Conservation (phyloP, 768 basidiomycete species). For the Russula earlei region DNA sequence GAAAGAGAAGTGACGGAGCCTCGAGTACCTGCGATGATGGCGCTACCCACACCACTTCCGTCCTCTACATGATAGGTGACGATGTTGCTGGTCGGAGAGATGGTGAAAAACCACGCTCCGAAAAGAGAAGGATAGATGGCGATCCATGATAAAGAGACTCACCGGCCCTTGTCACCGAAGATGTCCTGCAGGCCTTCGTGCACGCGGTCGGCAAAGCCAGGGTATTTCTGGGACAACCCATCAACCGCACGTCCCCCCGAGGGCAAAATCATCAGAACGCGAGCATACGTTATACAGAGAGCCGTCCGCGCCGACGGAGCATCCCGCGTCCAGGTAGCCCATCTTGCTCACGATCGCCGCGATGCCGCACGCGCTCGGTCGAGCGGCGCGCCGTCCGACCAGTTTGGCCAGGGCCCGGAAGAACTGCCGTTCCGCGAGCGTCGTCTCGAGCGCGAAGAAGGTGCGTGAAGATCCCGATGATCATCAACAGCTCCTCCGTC, state of each 20-base stretch:
- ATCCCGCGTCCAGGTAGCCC: slow-evolving; percentile 86
- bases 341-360: slow-evolving; percentile 94
- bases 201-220: slow-evolving; percentile 85
- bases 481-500: slow-evolving; percentile 93
- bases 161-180: slow-evolving; percentile 94
- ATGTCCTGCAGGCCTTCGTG: slow-evolving; percentile 90
- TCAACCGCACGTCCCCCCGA: background rate
- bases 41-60: slow-evolving; percentile 90
- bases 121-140: background rate
- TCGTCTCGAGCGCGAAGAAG: slow-evolving; percentile 96
- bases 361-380: slow-evolving; percentile 91
- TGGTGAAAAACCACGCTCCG: background rate
- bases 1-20: no score
- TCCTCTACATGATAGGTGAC: slow-evolving; percentile 80
- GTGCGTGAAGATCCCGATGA: slow-evolving; percentile 94
- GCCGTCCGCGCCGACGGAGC: slow-evolving; percentile 86
- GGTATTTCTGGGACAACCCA: slow-evolving; percentile 79
- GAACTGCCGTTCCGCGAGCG: slow-evolving; percentile 92
- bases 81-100: slow-evolving; percentile 42
- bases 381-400: slow-evolving; percentile 81
- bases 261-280: slow-evolving; percentile 3
- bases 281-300: slow-evolving; percentile 90
- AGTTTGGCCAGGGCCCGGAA: slow-evolving; percentile 89
- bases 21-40: slow-evolving; percentile 78
- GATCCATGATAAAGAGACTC: slow-evolving; percentile 25